Percentiles rank a stretch among this genome's conserved stretches.
phyloP scores from a whole-genome alignment of 768 basidiomycete genomes.

The Naganishia randhawae region DNA sequence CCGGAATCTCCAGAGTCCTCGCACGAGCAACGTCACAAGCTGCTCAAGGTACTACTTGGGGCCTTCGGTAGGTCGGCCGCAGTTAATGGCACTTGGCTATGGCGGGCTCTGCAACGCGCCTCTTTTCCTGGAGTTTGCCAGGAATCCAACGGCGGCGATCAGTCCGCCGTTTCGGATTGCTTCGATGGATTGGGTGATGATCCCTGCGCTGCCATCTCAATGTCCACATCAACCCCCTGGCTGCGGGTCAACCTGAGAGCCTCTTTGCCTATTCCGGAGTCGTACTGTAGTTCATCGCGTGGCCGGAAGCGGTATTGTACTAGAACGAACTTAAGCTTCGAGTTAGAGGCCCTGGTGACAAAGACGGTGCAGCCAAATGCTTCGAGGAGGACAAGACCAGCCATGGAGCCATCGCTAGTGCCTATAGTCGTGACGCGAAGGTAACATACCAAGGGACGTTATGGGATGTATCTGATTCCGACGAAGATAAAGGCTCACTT shows the following conservation, averaged over 20 bases:
- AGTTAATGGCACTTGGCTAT: conserved; percentile 6
- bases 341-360: conserved; percentile 6
- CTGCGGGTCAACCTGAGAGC: background rate
- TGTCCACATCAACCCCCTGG: conserved; percentile 4
- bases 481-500: background rate
- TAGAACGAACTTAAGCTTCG: background rate
- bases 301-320: conserved; percentile 12
- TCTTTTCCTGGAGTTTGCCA: background rate
- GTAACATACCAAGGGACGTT: no score
- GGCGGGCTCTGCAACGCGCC: background rate
- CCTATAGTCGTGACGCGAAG: no score
- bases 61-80: conserved; percentile 3
- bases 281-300: conserved; percentile 12
- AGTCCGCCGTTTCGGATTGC: background rate
- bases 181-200: background rate
- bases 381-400: conserved; percentile 7
- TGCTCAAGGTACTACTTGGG: conserved; percentile 14
- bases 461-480: background rate
- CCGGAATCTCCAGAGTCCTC: conserved; percentile 1
- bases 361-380: conserved; percentile 11
- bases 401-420: conserved; percentile 19
- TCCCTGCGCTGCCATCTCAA: conserved; percentile 6
- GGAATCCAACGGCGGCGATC: background rate
- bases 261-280: background rate
- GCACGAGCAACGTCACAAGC: conserved; percentile 3